phyloP scores from a whole-genome alignment of 2,329 filamentous ascomycete genomes.

The Colletotrichum cordylinicola region DNA sequence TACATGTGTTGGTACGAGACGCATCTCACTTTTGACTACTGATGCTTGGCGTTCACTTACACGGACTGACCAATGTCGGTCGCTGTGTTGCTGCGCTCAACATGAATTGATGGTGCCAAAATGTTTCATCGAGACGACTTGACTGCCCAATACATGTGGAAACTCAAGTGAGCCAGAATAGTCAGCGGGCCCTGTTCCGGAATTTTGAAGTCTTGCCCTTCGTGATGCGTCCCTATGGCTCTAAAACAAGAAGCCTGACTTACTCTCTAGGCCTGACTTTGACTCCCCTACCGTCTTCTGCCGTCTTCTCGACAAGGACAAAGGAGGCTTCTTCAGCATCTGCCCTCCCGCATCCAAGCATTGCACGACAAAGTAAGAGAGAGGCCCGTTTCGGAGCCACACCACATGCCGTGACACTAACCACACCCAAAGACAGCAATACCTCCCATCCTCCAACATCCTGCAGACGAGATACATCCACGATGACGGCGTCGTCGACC shows the following conservation, averaged over 20 bases:
- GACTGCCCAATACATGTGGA: neutral
- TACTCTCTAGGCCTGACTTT: constrained; percentile 69
- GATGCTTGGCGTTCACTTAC: neutral
- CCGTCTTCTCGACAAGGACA: constrained; percentile 75
- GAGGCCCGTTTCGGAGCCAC: neutral
- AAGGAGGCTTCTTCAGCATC: constrained; percentile 77
- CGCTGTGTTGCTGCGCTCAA: neutral
- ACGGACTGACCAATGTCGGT: neutral
- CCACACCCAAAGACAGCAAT: constrained; percentile 60
- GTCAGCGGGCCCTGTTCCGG: neutral
- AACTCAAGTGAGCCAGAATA: neutral
- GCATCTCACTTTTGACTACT: neutral
- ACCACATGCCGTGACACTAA: neutral
- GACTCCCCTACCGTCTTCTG: constrained; percentile 80
- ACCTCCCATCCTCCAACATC: constrained; percentile 77
- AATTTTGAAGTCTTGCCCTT: neutral
- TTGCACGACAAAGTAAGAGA: constrained; percentile 66
- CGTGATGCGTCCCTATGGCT: neutral
- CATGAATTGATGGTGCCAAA: neutral
- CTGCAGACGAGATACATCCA: constrained; percentile 80
- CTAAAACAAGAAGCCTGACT: neutral
- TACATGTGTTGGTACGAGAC: constrained; percentile 74
- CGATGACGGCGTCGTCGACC: constrained; percentile 75
- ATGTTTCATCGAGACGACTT: neutral
- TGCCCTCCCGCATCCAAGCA: constrained; percentile 54